Conservation (phyloP, 1,139 yeast genomes). For the Taphrina communis region DNA sequence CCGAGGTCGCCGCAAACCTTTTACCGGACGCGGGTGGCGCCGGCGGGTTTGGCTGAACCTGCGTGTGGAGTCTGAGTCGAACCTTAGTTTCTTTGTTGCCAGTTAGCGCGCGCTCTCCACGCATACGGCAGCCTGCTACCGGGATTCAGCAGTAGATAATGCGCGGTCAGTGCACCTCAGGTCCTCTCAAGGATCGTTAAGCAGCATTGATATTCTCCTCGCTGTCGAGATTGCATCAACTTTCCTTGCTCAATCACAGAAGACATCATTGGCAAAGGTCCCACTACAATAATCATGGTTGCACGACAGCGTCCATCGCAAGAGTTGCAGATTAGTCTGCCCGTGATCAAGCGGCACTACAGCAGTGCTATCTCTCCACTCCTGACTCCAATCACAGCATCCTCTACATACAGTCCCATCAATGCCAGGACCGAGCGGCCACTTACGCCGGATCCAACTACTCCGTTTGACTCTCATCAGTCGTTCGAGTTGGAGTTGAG, state of each 20-base stretch:
- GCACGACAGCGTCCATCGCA: background rate
- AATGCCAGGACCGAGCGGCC: background rate
- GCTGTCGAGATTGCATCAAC: background rate
- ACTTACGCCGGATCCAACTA: background rate
- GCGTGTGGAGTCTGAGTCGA: too few relatives aligned
- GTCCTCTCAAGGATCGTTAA: background rate
- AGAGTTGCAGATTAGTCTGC: conserved; percentile 3
- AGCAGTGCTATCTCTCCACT: conserved; percentile 19
- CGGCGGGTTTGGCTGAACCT: too few relatives aligned
- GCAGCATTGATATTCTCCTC: background rate
- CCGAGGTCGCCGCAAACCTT: background rate
- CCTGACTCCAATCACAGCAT: conserved; percentile 19
- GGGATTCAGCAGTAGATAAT: background rate
- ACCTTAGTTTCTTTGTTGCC: background rate
- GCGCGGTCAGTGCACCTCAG: background rate
- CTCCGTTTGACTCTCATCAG: conserved; percentile 13
- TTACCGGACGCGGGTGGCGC: conserved; percentile 8
- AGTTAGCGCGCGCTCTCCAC: too few relatives aligned
- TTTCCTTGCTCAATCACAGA: background rate
- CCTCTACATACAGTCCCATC: conserved; percentile 2
- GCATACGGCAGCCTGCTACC: too few relatives aligned
- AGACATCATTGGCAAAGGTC: background rate
- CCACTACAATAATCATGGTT: background rate
- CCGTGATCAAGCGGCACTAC: conserved; percentile 11
- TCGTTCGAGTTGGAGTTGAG: conserved; percentile 19